phyloP scores from a whole-genome alignment of 768 basidiomycete genomes.

The Naganishia vaughanmartiniae region DNA sequence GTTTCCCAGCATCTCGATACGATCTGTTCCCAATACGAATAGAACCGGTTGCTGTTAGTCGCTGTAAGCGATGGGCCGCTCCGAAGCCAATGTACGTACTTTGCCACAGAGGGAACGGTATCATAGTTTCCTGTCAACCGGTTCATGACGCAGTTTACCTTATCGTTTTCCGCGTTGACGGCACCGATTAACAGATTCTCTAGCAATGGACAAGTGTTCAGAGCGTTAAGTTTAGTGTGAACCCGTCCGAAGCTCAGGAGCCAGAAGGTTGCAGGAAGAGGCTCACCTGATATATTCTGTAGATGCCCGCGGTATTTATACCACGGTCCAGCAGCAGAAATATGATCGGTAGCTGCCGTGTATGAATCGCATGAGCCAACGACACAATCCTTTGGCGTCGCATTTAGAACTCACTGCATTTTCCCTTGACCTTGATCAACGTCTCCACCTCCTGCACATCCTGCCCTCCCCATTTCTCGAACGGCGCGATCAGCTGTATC shows the following conservation, averaged over 20 bases:
- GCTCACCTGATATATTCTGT: slow-evolving; percentile 37
- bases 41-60: background rate
- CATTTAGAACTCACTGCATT: slow-evolving; percentile 25
- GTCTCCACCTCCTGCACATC: slow-evolving; percentile 21
- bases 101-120: slow-evolving; percentile 27
- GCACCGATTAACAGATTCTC: slow-evolving; percentile 35
- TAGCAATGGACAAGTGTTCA: background rate
- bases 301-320: slow-evolving; percentile 41
- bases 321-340: slow-evolving; percentile 42
- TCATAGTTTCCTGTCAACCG: slow-evolving; percentile 30
- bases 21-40: background rate
- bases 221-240: background rate
- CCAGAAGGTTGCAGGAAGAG: background rate
- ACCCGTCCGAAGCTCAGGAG: background rate
- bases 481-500: slow-evolving; percentile 33
- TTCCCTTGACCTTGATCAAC: slow-evolving; percentile 34
- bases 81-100: background rate
- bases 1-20: slow-evolving; percentile 23
- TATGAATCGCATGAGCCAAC: background rate
- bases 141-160: slow-evolving; percentile 27
- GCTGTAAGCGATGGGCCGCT: background rate
- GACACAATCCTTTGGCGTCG: too few species aligned
- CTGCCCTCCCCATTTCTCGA: slow-evolving; percentile 28
- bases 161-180: slow-evolving; percentile 30
- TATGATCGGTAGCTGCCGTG: slow-evolving; percentile 39